Evolutionary conservation across 1,139 yeast species (phyloP).

Genomic region (Debaryomyces sp.): DNA sequence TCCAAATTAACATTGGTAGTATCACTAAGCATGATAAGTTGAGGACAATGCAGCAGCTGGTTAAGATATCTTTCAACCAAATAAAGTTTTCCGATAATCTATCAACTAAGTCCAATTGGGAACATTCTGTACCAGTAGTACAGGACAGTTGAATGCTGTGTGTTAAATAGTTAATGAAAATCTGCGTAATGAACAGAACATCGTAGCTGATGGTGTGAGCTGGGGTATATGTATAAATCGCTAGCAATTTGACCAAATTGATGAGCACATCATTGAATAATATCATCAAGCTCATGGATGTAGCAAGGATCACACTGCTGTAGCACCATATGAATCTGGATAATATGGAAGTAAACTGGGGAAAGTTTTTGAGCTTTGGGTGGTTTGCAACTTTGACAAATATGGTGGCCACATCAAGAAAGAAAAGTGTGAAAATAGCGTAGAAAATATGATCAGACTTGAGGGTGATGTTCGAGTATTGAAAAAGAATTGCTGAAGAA

Average conservation of each 20-base stretch:
- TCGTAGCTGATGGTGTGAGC: constrained; percentile 5
- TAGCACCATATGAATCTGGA: constrained; percentile 28
- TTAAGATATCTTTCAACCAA: constrained; percentile 8
- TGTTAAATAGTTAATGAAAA: constrained; percentile 6
- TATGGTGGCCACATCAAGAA: constrained; percentile 14
- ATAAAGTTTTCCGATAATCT: constrained; percentile 6
- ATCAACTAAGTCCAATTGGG: constrained; percentile 7
- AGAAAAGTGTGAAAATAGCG: constrained; percentile 20
- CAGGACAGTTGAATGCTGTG: constrained; percentile 6
- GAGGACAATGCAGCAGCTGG: constrained; percentile 20
- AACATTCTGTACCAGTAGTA: constrained; percentile 1
- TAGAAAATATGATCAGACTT: constrained; percentile 28
- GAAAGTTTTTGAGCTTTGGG: constrained; percentile 17
- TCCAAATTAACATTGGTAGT: constrained; percentile 30
- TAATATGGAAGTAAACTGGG: constrained; percentile 14
- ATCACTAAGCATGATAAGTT: constrained; percentile 27
- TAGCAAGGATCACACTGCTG: constrained; percentile 20
- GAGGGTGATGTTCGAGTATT: constrained; percentile 13
- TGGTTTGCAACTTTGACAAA: constrained; percentile 17
- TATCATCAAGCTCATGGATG: constrained; percentile 17
- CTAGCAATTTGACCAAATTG: constrained; percentile 19
- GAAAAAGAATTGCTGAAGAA: constrained; percentile 18
- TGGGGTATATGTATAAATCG: background rate
- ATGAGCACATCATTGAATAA: constrained; percentile 26
- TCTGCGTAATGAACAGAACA: constrained; percentile 8